Evolutionary conservation across 2,329 filamentous ascomycete genomes (phyloP).

Genomic region (Neonectria neomacrospora): DNA sequence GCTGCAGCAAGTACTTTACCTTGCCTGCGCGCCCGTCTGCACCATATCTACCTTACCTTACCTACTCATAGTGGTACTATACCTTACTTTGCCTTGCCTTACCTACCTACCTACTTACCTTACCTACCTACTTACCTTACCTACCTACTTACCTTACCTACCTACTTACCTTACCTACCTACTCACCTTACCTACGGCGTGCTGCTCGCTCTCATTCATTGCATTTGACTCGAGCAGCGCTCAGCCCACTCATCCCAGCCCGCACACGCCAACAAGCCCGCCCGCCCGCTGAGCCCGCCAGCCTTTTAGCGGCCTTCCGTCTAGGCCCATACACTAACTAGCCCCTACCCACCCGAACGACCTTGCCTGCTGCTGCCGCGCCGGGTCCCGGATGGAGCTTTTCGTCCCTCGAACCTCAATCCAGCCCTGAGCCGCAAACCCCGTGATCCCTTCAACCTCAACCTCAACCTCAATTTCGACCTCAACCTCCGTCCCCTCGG

Average conservation of each 20-base stretch:
- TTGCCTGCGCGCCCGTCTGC: slow-evolving; percentile 19
- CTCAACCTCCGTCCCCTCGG: slow-evolving; percentile 7
- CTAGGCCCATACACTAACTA: slow-evolving; percentile 22
- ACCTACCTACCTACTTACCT: neutral
- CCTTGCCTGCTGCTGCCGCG: slow-evolving; percentile 23
- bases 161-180: slow-evolving; percentile 5
- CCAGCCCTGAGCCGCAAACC: slow-evolving; percentile 43
- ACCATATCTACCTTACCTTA: neutral
- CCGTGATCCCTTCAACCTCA: slow-evolving; percentile 42
- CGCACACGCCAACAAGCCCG: slow-evolving; percentile 14
- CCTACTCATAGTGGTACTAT: neutral
- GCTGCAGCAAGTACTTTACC: slow-evolving; percentile 24
- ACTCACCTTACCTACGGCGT: neutral
- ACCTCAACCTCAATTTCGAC: slow-evolving; percentile 27
- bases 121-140: neutral
- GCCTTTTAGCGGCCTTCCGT: slow-evolving; percentile 24
- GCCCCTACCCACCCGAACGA: slow-evolving; percentile 20
- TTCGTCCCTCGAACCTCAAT: slow-evolving; percentile 42
- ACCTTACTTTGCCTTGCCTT: neutral
- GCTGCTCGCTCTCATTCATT: slow-evolving; percentile 17
- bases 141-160: neutral
- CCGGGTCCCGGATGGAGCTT: slow-evolving; percentile 44
- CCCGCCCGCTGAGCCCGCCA: slow-evolving; percentile 15
- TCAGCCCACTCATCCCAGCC: slow-evolving; percentile 19
- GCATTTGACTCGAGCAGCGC: slow-evolving; percentile 2